These are phyloP conservation scores for Sphagnum contortum DNA, from an alignment of 225 moss, liverwort and hornwort species.

Conservation along the genomic window DNA sequence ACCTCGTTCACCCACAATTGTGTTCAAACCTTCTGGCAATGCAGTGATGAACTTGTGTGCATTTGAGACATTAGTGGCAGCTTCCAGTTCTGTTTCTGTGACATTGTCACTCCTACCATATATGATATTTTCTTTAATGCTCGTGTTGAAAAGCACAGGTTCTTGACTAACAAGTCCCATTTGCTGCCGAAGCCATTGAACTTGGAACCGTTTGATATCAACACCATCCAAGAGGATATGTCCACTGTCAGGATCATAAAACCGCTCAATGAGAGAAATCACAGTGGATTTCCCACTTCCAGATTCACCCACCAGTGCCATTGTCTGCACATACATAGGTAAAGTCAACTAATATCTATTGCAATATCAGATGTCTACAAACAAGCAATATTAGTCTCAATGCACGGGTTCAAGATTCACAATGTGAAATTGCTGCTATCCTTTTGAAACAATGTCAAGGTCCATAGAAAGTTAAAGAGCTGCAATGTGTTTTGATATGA, in stretches of 20 bases:
- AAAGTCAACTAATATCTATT: too few relatives aligned
- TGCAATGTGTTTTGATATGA: too few relatives aligned
- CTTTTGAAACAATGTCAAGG: too few relatives aligned
- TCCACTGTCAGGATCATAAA: background rate
- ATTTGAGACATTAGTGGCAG: background rate
- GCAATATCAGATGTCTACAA: too few relatives aligned
- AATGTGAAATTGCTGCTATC: too few relatives aligned
- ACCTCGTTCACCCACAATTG: slow-evolving; percentile 5
- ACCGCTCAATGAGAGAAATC: too few relatives aligned
- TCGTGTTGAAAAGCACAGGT: background rate
- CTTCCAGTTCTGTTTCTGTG: background rate
- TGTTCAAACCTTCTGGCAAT: background rate
- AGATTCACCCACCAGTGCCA: too few relatives aligned
- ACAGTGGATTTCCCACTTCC: too few relatives aligned
- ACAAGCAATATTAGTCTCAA: too few relatives aligned
- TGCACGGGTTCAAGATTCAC: too few relatives aligned
- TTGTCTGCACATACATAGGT: too few relatives aligned
- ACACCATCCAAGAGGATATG: background rate
- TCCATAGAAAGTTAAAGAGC: too few relatives aligned
- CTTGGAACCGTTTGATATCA: background rate
- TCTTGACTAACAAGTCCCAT: slow-evolving; percentile 1
- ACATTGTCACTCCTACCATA: background rate
- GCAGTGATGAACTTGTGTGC: slow-evolving; percentile 1
- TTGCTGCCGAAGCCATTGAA: background rate
- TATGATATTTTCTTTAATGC: slow-evolving; percentile 1